These are phyloP conservation scores for Eutrema japonicum DNA, from an alignment of 345 rosid genomes.

Conservation along the genomic window DNA sequence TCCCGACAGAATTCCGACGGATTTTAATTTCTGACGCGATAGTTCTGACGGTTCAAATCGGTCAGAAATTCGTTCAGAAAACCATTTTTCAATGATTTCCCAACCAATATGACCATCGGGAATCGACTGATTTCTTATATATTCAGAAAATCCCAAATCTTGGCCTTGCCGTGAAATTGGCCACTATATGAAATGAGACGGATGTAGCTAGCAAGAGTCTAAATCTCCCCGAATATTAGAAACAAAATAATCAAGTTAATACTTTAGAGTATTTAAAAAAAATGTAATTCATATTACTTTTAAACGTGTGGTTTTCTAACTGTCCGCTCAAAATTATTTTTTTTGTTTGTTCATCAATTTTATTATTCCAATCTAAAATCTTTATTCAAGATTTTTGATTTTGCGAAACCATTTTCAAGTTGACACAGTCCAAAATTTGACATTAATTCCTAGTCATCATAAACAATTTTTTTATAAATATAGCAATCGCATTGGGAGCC, in stretches of 20 bases:
- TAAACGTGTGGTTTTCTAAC: constrained; percentile 3
- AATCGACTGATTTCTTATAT: too few relatives aligned
- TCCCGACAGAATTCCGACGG: too few relatives aligned
- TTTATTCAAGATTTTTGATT: background rate
- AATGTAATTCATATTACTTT: background rate
- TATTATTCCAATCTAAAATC: background rate
- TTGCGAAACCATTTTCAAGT: background rate
- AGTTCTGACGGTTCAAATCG: too few relatives aligned
- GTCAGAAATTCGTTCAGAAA: too few relatives aligned
- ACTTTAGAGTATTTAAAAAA: background rate
- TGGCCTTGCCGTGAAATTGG: too few relatives aligned
- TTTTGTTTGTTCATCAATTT: background rate
- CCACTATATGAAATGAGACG: background rate
- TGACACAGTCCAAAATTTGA: constrained; percentile 1
- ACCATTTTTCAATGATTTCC: too few relatives aligned
- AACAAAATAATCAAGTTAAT: background rate
- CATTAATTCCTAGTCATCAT: constrained; percentile 9
- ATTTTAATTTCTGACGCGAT: too few relatives aligned
- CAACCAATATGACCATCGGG: too few relatives aligned
- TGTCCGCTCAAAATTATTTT: background rate
- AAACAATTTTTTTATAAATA: background rate
- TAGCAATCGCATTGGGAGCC: constrained; percentile 1
- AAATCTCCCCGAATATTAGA: background rate
- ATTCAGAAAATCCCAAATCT: too few relatives aligned
- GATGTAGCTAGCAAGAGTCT: background rate